Percentiles rank a stretch among this genome's conserved stretches.
Evolutionary conservation across 257 asterid species (phyloP).

Genomic region (Fraxinus americana): DNA sequence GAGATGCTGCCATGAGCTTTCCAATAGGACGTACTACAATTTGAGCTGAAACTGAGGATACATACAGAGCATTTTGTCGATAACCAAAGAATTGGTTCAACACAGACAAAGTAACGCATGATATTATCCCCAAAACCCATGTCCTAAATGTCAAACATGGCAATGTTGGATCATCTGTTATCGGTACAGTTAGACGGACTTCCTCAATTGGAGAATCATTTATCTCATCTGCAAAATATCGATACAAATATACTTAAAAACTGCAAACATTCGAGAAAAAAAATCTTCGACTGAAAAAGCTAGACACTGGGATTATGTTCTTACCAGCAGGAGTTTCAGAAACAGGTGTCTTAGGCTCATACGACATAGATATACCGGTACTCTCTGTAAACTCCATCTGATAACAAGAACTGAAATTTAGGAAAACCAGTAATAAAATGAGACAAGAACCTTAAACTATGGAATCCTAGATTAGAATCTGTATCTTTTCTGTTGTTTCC

Average conservation of each 20-base stretch:
- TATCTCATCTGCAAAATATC: conserved; percentile 43
- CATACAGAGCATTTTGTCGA: conserved; percentile 53
- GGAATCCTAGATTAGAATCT: conserved; percentile 7
- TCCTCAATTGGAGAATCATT: conserved; percentile 70
- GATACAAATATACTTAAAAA: neutral
- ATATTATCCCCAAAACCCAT: conserved; percentile 60
- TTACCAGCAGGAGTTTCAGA: conserved; percentile 8
- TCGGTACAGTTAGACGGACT: conserved; percentile 70
- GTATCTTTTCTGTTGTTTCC: neutral
- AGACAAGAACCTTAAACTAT: neutral
- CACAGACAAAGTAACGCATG: conserved; percentile 55
- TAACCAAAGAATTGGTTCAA: conserved; percentile 65
- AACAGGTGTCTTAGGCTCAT: conserved; percentile 19
- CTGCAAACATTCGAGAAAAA: too few relatives aligned
- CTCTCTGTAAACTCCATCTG: conserved; percentile 32
- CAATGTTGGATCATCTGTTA: conserved; percentile 64
- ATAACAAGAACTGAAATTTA: neutral
- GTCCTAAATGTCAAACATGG: conserved; percentile 71
- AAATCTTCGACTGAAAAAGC: neutral
- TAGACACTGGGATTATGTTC: neutral
- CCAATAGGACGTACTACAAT: conserved; percentile 64
- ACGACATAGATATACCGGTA: neutral
- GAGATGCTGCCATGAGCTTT: conserved; percentile 62
- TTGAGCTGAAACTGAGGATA: conserved; percentile 65
- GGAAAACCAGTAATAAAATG: neutral